These are phyloP conservation scores for Ambrosia artemisiifolia DNA, from an alignment of 129 eudicot species.

Conservation along the genomic window DNA sequence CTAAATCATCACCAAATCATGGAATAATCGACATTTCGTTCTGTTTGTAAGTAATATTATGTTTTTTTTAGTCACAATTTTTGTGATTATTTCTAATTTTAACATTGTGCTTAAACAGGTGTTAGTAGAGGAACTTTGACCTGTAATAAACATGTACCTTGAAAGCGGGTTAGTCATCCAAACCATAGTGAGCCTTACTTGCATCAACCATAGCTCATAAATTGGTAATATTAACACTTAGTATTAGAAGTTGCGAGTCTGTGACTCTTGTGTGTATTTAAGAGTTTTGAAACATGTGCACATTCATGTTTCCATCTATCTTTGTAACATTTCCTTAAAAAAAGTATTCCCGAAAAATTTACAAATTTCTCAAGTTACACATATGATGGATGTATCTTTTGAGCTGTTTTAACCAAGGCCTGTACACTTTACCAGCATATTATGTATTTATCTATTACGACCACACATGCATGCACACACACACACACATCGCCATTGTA, in stretches of 20 bases:
- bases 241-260: constrained; percentile 25
- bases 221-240: constrained; percentile 22
- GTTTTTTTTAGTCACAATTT: background rate
- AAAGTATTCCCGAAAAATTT: background rate
- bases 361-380: constrained; percentile 7
- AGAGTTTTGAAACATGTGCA: constrained; percentile 18
- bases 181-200: constrained; percentile 16
- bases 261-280: constrained; percentile 12
- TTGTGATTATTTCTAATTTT: background rate
- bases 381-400: background rate
- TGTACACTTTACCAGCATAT: constrained; percentile 23
- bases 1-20: constrained; percentile 38
- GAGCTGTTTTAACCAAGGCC: background rate
- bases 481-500: constrained; percentile 4
- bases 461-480: constrained; percentile 5
- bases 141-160: constrained; percentile 22
- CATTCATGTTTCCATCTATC: constrained; percentile 14
- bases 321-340: background rate
- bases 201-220: constrained; percentile 23
- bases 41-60: constrained; percentile 25
- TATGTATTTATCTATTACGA: constrained; percentile 13
- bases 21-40: constrained; percentile 27
- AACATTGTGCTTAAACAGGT: constrained; percentile 25
- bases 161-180: constrained; percentile 33
- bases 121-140: constrained; percentile 1